phyloP scores from a whole-genome alignment of 352 stramenopile species.

The Globisporangium acanthophoron region DNA sequence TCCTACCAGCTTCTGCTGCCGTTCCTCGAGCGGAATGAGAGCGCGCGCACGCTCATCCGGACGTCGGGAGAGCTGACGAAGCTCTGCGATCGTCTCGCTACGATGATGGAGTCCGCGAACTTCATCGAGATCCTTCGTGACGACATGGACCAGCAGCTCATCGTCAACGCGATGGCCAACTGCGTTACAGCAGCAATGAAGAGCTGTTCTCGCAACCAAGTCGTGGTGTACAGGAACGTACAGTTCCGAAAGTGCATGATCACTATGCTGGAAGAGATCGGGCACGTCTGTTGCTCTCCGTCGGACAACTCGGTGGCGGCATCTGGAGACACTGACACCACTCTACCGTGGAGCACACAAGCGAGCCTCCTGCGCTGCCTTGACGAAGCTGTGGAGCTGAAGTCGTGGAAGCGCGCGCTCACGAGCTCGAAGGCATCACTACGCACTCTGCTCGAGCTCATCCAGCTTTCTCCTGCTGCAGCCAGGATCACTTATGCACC shows the following conservation, averaged over 20 bases:
- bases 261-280: slow-evolving; percentile 1
- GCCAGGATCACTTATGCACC: background rate
- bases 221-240: slow-evolving; percentile 38
- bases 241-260: slow-evolving; percentile 28
- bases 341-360: slow-evolving; percentile 15
- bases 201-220: slow-evolving; percentile 46
- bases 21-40: slow-evolving; percentile 41
- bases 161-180: slow-evolving; percentile 39
- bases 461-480: slow-evolving; percentile 4
- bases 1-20: slow-evolving; percentile 45
- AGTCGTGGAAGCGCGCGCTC: slow-evolving; percentile 49
- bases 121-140: background rate
- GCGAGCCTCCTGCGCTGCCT: slow-evolving; percentile 33
- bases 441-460: slow-evolving; percentile 14
- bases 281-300: background rate
- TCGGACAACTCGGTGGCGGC: background rate
- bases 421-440: slow-evolving; percentile 17
- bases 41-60: slow-evolving; percentile 41
- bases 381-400: slow-evolving; percentile 44
- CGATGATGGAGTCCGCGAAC: slow-evolving; percentile 7
- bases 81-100: slow-evolving; percentile 31
- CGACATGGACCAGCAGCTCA: slow-evolving; percentile 10
- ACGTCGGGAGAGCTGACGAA: slow-evolving; percentile 50
- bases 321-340: background rate
- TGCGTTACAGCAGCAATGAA: slow-evolving; percentile 28